Evolutionary conservation across 2,329 filamentous ascomycete species (phyloP).

Genomic region (Aspergillus fumigatus): DNA sequence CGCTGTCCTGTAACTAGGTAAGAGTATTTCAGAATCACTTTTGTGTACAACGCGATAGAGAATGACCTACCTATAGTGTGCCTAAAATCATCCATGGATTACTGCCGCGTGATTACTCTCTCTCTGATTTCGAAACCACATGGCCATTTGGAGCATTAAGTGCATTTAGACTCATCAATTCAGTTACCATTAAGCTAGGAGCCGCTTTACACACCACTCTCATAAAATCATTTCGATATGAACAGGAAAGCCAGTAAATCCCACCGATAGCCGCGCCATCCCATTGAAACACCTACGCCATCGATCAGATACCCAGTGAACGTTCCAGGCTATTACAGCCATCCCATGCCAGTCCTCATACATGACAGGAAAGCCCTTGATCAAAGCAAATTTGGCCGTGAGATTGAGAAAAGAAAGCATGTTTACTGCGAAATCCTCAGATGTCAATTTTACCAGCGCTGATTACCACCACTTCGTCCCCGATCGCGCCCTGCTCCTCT

Average conservation of each 20-base stretch:
- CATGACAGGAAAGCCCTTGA: neutral
- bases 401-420: neutral
- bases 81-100: too few relatives aligned
- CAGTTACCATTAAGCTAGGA: neutral
- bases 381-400: neutral
- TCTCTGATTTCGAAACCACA: neutral
- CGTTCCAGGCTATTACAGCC: neutral
- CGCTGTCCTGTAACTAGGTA: neutral
- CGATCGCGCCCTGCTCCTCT: neutral
- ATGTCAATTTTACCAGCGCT: neutral
- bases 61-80: too few relatives aligned
- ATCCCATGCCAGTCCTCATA: neutral
- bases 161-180: neutral
- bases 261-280: neutral
- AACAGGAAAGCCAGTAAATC: neutral
- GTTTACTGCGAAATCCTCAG: neutral
- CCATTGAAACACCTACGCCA: neutral
- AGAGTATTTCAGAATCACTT: neutral
- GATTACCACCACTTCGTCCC: neutral
- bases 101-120: too few relatives aligned
- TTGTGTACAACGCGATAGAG: neutral
- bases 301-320: neutral
- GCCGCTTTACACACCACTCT: neutral
- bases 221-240: neutral
- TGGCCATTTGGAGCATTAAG: neutral